Conservation (phyloP, 2,329 filamentous ascomycete species). For the Aspergillaceae sp. region DNA sequence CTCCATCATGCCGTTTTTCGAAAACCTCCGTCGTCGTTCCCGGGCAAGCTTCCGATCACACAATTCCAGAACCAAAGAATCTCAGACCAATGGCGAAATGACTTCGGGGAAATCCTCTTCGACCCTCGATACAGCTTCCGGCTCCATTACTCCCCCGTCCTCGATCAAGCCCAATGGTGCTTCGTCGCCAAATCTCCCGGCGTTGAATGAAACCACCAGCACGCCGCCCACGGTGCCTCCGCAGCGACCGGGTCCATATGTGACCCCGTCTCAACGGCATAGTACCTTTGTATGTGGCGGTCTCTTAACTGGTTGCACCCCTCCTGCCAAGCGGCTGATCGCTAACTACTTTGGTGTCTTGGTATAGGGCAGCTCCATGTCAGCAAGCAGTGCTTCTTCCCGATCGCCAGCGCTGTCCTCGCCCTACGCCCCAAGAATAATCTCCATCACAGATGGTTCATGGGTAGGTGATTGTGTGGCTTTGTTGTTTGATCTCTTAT, state of each 20-base stretch:
- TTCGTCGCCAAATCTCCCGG: conserved; percentile 53
- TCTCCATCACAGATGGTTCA: conserved; percentile 70
- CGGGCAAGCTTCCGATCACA: conserved; percentile 56
- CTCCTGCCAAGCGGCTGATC: not conserved
- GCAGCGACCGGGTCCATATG: conserved; percentile 38
- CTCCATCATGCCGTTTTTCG: conserved; percentile 54
- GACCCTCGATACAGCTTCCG: conserved; percentile 51
- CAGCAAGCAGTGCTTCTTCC: conserved; percentile 23
- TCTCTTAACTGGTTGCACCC: conserved; percentile 1
- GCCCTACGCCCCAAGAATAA: conserved; percentile 69
- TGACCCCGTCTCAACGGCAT: conserved; percentile 33
- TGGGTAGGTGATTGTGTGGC: conserved; percentile 58
- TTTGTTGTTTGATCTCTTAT: not conserved
- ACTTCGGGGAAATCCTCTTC: conserved; percentile 57
- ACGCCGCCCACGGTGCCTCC: conserved; percentile 35
- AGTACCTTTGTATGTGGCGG: conserved; percentile 32
- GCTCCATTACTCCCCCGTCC: conserved; percentile 67
- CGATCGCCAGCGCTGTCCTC: conserved; percentile 57
- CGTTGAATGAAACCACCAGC: conserved; percentile 32
- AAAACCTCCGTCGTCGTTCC: conserved; percentile 67
- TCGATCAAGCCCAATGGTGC: conserved; percentile 55
- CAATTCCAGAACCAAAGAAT: conserved; percentile 33
- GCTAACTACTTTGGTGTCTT: not conserved
- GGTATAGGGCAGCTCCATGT: conserved; percentile 26
- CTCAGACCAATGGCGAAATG: conserved; percentile 44